Conservation (phyloP, 192 early-diverging fungal genomes). For the Chytriomyces sp. region DNA sequence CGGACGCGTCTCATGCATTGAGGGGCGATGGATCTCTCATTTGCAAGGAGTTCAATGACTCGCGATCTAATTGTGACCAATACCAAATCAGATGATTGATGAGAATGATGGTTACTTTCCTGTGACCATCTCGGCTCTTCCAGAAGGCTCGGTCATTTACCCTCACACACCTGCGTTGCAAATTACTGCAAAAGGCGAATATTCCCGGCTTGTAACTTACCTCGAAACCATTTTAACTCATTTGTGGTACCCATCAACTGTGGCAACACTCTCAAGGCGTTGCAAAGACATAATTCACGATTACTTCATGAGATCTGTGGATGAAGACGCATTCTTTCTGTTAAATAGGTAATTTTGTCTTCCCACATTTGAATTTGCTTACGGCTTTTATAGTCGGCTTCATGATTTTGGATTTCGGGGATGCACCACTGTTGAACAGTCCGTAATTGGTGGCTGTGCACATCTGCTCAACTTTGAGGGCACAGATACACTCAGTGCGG, state of each 20-base stretch:
- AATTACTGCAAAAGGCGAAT: slow-evolving; percentile 74
- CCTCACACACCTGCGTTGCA: slow-evolving; percentile 82
- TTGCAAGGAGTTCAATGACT: too few species aligned
- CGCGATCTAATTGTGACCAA: not conserved
- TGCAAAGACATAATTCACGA: slow-evolving; percentile 61
- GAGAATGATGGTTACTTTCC: slow-evolving; percentile 87
- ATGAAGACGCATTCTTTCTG: slow-evolving; percentile 55
- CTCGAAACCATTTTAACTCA: slow-evolving; percentile 82
- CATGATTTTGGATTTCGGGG: slow-evolving; percentile 95
- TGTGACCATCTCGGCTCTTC: slow-evolving; percentile 74
- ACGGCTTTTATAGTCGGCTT: slow-evolving; percentile 51
- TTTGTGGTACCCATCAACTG: slow-evolving; percentile 86
- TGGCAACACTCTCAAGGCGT: slow-evolving; percentile 78
- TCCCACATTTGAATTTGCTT: slow-evolving; percentile 2
- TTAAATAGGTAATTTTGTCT: slow-evolving; percentile 48
- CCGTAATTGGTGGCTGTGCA: slow-evolving; percentile 80
- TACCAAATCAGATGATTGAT: slow-evolving; percentile 59
- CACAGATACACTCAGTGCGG: slow-evolving; percentile 78
- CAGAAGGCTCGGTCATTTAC: slow-evolving; percentile 80
- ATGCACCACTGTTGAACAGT: slow-evolving; percentile 82
- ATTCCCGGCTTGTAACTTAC: slow-evolving; percentile 77
- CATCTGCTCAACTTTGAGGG: slow-evolving; percentile 86
- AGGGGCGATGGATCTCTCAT: too few species aligned
- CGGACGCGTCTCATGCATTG: not conserved
- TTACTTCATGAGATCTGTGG: slow-evolving; percentile 68